Conservation (phyloP, 495 filamentous ascomycete species). For the Penicillium psychrofluorescens region DNA sequence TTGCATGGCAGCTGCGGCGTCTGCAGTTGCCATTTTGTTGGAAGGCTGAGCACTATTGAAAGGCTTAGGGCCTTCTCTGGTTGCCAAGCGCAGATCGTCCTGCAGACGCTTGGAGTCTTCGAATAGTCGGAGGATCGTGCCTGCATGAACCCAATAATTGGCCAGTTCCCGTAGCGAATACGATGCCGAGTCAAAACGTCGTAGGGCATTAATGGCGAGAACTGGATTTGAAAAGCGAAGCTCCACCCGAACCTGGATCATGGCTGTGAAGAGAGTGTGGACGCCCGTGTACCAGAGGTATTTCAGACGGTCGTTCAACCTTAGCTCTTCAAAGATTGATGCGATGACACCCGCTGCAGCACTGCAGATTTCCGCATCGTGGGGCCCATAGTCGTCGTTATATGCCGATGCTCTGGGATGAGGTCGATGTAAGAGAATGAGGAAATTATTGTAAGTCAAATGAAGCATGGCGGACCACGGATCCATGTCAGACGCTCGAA, state of each 20-base stretch:
- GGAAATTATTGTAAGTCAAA: slow-evolving; percentile 43
- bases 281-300: slow-evolving; percentile 42
- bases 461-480: slow-evolving; percentile 44
- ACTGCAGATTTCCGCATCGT: slow-evolving; percentile 41
- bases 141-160: slow-evolving; percentile 39
- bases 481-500: slow-evolving; percentile 38
- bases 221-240: slow-evolving; percentile 44
- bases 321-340: slow-evolving; percentile 42
- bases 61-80: slow-evolving; percentile 29
- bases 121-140: slow-evolving; percentile 39
- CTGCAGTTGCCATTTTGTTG: slow-evolving; percentile 13
- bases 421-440: slow-evolving; percentile 44
- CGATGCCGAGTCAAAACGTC: slow-evolving; percentile 39
- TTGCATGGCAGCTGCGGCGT: slow-evolving; percentile 10
- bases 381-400: slow-evolving; percentile 37
- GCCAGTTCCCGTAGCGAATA: slow-evolving; percentile 39
- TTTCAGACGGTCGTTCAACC: slow-evolving; percentile 41
- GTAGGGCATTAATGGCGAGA: slow-evolving; percentile 40
- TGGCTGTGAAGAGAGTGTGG: slow-evolving; percentile 40
- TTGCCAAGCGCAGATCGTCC: slow-evolving; percentile 35
- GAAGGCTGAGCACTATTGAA: slow-evolving; percentile 15
- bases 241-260: slow-evolving; percentile 45
- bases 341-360: slow-evolving; percentile 40
- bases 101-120: slow-evolving; percentile 41
- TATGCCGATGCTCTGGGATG: slow-evolving; percentile 38